Conservation (phyloP, 768 basidiomycete genomes). For the Cystofilobasidium bisporidii region DNA sequence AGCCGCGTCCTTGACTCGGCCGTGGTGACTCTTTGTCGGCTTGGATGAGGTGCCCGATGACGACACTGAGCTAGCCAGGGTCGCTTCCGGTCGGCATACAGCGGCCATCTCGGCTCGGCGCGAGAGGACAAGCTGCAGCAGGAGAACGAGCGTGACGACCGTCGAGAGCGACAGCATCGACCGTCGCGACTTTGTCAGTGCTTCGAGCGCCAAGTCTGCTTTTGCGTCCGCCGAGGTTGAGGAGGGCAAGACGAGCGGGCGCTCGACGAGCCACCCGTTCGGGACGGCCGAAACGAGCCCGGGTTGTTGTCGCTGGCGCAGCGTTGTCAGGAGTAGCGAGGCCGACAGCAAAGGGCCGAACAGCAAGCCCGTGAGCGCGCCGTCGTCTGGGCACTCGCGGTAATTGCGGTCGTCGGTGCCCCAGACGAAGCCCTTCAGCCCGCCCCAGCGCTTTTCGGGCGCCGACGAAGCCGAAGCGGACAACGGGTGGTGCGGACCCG, state of each 20-base stretch:
- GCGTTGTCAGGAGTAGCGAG: constrained; percentile 52
- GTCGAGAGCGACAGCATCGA: constrained; percentile 69
- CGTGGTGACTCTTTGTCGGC: not conserved
- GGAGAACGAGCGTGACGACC: constrained; percentile 65
- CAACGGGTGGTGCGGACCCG: not conserved
- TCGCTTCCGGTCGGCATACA: not conserved
- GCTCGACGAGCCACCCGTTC: constrained; percentile 66
- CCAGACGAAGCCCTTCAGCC: constrained; percentile 37
- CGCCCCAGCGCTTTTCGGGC: not conserved
- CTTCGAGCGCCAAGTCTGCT: constrained; percentile 33
- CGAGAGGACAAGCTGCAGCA: constrained; percentile 69
- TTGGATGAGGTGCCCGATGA: not conserved
- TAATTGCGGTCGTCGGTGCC: constrained; percentile 39
- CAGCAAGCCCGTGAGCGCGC: constrained; percentile 71
- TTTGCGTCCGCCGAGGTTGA: constrained; percentile 46
- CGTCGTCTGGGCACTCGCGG: constrained; percentile 76
- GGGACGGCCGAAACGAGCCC: constrained; percentile 44
- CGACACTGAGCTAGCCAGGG: too few species aligned
- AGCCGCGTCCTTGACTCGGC: not conserved
- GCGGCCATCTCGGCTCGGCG: constrained; percentile 54
- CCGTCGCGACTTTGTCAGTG: constrained; percentile 54
- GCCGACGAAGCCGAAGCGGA: not conserved
- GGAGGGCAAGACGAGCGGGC: constrained; percentile 49
- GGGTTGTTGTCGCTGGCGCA: constrained; percentile 39
- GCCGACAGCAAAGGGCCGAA: constrained; percentile 70